phyloP scores from a whole-genome alignment of 164 flowering plant genomes.

The Umbellularia californica region DNA sequence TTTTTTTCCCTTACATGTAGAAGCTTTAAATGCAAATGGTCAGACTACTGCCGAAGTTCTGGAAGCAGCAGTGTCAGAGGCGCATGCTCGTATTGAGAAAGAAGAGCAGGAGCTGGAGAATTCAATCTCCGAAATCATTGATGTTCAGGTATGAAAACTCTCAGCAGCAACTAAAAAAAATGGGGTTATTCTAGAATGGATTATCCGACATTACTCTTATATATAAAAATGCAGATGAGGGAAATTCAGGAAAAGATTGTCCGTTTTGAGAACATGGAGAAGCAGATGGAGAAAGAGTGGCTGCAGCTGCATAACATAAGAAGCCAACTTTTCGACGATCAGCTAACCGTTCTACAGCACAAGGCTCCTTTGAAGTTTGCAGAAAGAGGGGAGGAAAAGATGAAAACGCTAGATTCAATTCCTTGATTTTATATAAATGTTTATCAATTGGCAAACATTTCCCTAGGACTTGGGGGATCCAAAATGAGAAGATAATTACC shows the following conservation, averaged over 20 bases:
- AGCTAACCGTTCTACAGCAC: constrained; percentile 51
- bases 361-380: constrained; percentile 27
- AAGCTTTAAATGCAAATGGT: constrained; percentile 33
- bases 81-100: constrained; percentile 37
- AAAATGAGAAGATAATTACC: too few relatives aligned
- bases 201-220: not conserved
- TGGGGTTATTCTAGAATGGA: not conserved
- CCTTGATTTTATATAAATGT: constrained; percentile 5
- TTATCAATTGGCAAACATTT: too few relatives aligned
- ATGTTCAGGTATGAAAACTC: constrained; percentile 53
- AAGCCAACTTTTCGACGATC: constrained; percentile 57
- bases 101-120: constrained; percentile 64
- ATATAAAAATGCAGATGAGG: constrained; percentile 49
- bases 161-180: too few relatives aligned
- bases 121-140: constrained; percentile 49
- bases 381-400: constrained; percentile 18
- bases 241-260: constrained; percentile 57
- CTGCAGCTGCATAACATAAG: constrained; percentile 55
- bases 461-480: too few relatives aligned
- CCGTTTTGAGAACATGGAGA: constrained; percentile 60
- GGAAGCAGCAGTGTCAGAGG: constrained; percentile 42
- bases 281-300: constrained; percentile 69
- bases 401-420: constrained; percentile 18
- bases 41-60: constrained; percentile 10
- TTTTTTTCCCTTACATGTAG: constrained; percentile 21